phyloP scores from a whole-genome alignment of 2,329 filamentous ascomycete species.

The Sporothrix curviconia region DNA sequence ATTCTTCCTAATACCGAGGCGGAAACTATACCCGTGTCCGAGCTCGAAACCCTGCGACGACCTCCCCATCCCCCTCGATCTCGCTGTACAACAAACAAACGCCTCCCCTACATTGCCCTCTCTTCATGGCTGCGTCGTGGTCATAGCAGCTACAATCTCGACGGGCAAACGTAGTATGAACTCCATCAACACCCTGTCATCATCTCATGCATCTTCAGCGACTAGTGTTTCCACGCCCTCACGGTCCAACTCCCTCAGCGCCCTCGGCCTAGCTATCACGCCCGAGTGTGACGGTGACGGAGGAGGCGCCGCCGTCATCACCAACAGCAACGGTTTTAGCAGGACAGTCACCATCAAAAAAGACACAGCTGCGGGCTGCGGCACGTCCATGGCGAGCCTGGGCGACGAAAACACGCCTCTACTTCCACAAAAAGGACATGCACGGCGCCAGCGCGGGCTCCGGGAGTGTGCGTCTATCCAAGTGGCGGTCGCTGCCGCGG shows the following conservation, averaged over 20 bases:
- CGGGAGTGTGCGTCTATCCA: slow-evolving; percentile 30
- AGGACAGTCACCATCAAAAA: background rate
- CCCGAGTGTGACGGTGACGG: slow-evolving; percentile 36
- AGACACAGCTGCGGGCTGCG: slow-evolving; percentile 10
- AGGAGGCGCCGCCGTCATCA: slow-evolving; percentile 29
- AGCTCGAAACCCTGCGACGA: too few relatives aligned
- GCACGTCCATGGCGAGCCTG: slow-evolving; percentile 9
- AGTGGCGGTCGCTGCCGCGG: slow-evolving; percentile 56
- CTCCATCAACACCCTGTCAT: slow-evolving; percentile 91
- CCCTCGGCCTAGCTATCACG: slow-evolving; percentile 42
- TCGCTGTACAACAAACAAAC: too few relatives aligned
- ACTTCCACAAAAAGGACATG: slow-evolving; percentile 31
- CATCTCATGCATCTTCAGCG: slow-evolving; percentile 66
- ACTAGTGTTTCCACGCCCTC: slow-evolving; percentile 47
- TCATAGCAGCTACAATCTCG: slow-evolving; percentile 19
- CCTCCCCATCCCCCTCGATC: too few relatives aligned
- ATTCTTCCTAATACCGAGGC: too few relatives aligned
- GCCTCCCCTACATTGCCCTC: background rate
- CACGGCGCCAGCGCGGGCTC: slow-evolving; percentile 18
- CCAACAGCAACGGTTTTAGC: slow-evolving; percentile 25
- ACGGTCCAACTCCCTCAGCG: slow-evolving; percentile 55
- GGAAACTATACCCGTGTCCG: too few relatives aligned
- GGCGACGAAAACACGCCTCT: slow-evolving; percentile 65
- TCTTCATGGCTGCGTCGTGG: slow-evolving; percentile 48
- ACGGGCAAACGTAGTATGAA: slow-evolving; percentile 65